A percentile compares a stretch with the other conserved stretches of the same genome.
Evolutionary conservation across 1,139 yeast genomes (phyloP).

Genomic region (Eremothecium gossypii): DNA sequence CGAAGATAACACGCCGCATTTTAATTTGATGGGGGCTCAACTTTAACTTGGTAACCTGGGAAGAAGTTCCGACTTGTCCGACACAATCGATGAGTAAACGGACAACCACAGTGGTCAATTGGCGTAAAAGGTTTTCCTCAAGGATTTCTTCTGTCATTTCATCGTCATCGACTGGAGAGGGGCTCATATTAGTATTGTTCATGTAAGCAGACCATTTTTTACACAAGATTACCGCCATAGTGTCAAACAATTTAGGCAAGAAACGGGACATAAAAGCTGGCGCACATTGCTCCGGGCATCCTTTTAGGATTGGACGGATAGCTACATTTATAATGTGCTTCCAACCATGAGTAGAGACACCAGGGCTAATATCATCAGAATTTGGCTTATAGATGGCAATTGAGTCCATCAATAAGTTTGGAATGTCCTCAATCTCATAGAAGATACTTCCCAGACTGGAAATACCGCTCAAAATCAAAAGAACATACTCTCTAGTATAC

Average conservation of each 20-base stretch:
- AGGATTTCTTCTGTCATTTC: conserved; percentile 94
- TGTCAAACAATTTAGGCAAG: conserved; percentile 64
- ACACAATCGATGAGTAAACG: conserved; percentile 79
- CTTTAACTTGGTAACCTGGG: conserved; percentile 26
- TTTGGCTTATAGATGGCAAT: conserved; percentile 45
- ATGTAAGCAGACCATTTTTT: conserved; percentile 68
- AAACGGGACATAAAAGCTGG: conserved; percentile 65
- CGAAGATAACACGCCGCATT: conserved; percentile 55
- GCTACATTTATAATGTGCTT: conserved; percentile 90
- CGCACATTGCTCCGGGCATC: conserved; percentile 70
- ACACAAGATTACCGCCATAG: conserved; percentile 61
- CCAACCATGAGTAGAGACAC: conserved; percentile 94
- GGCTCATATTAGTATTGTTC: conserved; percentile 44
- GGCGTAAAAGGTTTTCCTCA: conserved; percentile 91
- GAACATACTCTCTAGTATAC: conserved; percentile 93
- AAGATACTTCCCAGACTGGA: conserved; percentile 84
- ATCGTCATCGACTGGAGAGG: conserved; percentile 47
- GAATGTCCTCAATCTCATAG: conserved; percentile 78
- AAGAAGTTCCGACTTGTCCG: conserved; percentile 46
- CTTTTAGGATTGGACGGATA: conserved; percentile 73
- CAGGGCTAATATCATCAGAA: conserved; percentile 61
- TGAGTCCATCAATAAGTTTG: conserved; percentile 56
- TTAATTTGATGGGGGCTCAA: conserved; percentile 49
- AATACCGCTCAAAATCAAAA: conserved; percentile 80
- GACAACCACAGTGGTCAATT: conserved; percentile 88